Evolutionary conservation across 768 basidiomycete genomes (phyloP), one percentile per base, ranked within the genome.

Genomic region (Kwoniella pini): DNA sequence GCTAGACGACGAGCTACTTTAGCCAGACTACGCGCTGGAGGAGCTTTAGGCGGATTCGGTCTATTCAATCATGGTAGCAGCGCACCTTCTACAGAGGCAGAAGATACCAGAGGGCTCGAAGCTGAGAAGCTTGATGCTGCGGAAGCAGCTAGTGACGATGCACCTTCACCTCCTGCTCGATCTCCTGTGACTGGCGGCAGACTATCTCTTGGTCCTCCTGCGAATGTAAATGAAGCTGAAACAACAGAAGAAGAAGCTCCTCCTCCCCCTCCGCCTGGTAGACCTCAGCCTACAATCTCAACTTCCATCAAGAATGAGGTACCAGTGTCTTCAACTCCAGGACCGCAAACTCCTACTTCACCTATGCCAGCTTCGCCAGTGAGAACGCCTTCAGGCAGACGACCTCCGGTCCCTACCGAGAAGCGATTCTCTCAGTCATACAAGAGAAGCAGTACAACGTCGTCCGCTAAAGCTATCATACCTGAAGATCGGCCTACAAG

Each of bases 1-100:
- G 75, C 80, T 78, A 33, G 87, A 83, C 80, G 82, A 63, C 79
- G 80, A 48, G 81, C 84, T n/a, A 85, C 86, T 39, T 75, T 84
- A 12, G 82, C 84, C 33, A 79, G 83, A 62, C 68, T 87, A 36
- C 82, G 82, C 6, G 83, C 82, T 6, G 82, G 83, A 78, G 86
- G 86, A 6, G 84, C 84, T 0, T 80, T 85, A 76, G 82, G 84
- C 1, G 55, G 55, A 21, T 78, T 86, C 39, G 85, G 85, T 2
- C 84, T 86, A 82, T 67, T 85, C 28, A 74, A 51, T 56, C 77
- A 50, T 33, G 64, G 64, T 45, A 62, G 62, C 17, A 42, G n/a
- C n/a, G n/a, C n/a, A n/a, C n/a, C 44, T 4, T 27, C 40, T 15
- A 30, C 48, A n/a, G 58, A 60, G 10, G 58, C 48, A 26, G 64